Base-by-base conservation (phyloP, 352 stramenopile species). In the Sclerospora graminicola region DNA sequence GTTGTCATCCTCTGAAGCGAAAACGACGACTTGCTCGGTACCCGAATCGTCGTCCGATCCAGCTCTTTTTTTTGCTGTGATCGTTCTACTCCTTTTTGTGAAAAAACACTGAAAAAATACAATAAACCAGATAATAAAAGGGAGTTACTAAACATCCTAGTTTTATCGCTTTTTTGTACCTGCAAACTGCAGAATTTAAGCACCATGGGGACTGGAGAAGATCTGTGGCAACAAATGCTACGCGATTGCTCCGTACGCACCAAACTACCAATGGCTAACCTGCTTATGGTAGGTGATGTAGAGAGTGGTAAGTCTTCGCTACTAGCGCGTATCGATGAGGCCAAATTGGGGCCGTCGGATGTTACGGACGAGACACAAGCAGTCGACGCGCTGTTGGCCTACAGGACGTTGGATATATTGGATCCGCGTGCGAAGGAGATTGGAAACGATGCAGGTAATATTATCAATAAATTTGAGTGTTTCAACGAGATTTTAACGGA, bases 161-260 rank as follows among this genome's bases (percentile, higher is more conserved):
- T n/a, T n/a, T n/a, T n/a, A n/a, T n/a, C n/a, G n/a, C n/a, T n/a
- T n/a, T n/a, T n/a, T n/a, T n/a, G n/a, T n/a, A n/a, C n/a, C n/a
- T n/a, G n/a, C n/a, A n/a, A n/a, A n/a, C n/a, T n/a, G n/a, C n/a
- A n/a, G n/a, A n/a, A n/a, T n/a, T 47, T 6, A 26, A 26, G 3
- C 21, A 6, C 21, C 4, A 26, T 26, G 21, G 21, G 21, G 21
- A 26, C 21, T 26, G 21, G 21, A 26, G 50, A 46, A 30, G 83
- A 89, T 57, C 59, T 86, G 27, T 91, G 80, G 80, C 76, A 91
- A 58, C 73, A 85, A 57, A 78, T 91, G 58, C 73, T 91, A 45
- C 71, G 75, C 40, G 76, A 89, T 43, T 84, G 65, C 54, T 88
- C 76, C 24, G 77, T 86, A 61, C 76, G 80, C 35, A 69, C 68